phyloP scores from a whole-genome alignment of 805 yeast species.

The Kodamaea leandrae region DNA sequence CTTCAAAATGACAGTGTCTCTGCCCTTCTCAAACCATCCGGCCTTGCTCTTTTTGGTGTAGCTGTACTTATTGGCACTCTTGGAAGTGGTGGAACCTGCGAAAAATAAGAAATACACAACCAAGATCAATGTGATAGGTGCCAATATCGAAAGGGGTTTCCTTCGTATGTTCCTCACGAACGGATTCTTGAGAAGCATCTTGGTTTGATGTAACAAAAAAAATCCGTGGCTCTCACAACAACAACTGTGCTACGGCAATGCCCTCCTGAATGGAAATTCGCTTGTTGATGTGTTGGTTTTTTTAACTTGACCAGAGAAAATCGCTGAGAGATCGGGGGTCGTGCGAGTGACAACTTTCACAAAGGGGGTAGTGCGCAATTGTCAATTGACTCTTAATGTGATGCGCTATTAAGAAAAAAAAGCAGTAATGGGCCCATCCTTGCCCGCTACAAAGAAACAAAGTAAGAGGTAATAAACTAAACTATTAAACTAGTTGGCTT shows the following conservation, averaged over 20 bases:
- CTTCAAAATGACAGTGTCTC: constrained; percentile 55
- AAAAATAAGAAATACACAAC: constrained; percentile 44
- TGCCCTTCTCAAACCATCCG: constrained; percentile 49
- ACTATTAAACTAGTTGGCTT: constrained; percentile 27
- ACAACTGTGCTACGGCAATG: background rate
- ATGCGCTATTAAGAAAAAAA: no score
- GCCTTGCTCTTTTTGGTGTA: constrained; percentile 41
- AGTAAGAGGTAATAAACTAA: no score
- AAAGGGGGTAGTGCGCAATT: no score
- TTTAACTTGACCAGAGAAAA: background rate
- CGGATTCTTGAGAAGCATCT: constrained; percentile 8
- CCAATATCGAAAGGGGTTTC: constrained; percentile 49
- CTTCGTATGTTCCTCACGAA: constrained; percentile 56
- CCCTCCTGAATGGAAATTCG: background rate
- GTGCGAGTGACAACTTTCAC: background rate
- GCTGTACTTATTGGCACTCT: constrained; percentile 39
- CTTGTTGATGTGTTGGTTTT: constrained; percentile 9
- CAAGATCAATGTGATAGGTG: constrained; percentile 44
- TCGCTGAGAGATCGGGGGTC: background rate
- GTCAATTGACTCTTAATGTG: constrained; percentile 2
- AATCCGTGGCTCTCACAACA: background rate
- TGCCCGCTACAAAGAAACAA: no score
- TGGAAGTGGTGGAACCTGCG: constrained; percentile 15
- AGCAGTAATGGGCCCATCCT: no score
- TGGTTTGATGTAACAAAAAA: background rate